Conservation (phyloP, 1,139 yeast genomes). For the Kurtzmaniella quercitrusa region DNA sequence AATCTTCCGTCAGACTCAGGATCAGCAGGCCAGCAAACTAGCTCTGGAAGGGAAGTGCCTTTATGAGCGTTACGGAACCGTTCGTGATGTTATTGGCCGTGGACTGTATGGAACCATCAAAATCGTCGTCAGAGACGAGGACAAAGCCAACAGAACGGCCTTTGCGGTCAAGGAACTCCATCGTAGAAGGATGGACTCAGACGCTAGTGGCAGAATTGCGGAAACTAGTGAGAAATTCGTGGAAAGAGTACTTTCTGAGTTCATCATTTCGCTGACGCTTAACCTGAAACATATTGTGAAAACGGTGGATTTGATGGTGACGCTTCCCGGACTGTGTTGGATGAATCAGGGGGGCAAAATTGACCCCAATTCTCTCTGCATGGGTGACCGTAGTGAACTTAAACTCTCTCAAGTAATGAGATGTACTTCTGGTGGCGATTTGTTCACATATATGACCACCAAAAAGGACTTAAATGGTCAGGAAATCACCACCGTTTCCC, state of each 20-base stretch:
- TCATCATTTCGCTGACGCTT: constrained; percentile 66
- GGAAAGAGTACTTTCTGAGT: constrained; percentile 71
- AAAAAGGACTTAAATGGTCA: constrained; percentile 13
- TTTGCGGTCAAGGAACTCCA: constrained; percentile 73
- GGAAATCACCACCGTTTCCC: constrained; percentile 19
- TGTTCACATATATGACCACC: constrained; percentile 37
- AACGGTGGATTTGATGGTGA: constrained; percentile 61
- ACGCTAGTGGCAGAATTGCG: constrained; percentile 38
- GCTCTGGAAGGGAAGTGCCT: constrained; percentile 24
- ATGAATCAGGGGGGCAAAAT: constrained; percentile 2
- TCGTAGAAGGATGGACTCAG: constrained; percentile 12
- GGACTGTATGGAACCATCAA: constrained; percentile 88
- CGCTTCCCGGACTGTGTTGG: constrained; percentile 14
- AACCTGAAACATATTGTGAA: constrained; percentile 66
- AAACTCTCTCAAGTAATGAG: constrained; percentile 78
- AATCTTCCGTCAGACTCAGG: constrained; percentile 17
- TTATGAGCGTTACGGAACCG: constrained; percentile 67
- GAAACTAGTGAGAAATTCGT: constrained; percentile 59
- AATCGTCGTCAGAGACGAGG: constrained; percentile 52
- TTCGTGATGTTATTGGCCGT: constrained; percentile 76
- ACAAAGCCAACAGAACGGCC: constrained; percentile 11
- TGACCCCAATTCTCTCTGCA: not conserved
- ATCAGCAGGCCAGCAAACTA: constrained; percentile 11
- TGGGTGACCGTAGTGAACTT: constrained; percentile 15
- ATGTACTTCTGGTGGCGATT: constrained; percentile 70